A percentile compares a stretch with the other conserved stretches of the same genome.
Conservation (phyloP, 1,139 yeast species). For the Candida pseudoviswanathii region DNA sequence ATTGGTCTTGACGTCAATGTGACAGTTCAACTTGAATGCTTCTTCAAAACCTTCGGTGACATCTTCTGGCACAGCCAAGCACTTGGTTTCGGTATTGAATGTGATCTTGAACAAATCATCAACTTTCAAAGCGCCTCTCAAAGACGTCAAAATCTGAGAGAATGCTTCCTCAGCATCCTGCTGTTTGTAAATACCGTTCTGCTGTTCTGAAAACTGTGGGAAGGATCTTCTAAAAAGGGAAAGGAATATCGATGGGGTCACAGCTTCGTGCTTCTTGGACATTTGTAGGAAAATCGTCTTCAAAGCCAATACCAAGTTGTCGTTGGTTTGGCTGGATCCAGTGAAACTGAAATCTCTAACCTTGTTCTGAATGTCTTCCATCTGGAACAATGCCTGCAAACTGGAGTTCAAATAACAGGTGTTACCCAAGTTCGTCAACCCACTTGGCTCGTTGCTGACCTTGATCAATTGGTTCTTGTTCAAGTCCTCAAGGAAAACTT, state of each 20-base stretch:
- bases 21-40: conserved; percentile 78
- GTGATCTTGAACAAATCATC: conserved; percentile 65
- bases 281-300: conserved; percentile 49
- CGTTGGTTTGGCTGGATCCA: conserved; percentile 13
- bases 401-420: conserved; percentile 94
- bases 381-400: conserved; percentile 72
- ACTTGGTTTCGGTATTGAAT: conserved; percentile 62
- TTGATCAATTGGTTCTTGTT: conserved; percentile 45
- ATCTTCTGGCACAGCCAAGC: conserved; percentile 62
- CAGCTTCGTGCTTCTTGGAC: conserved; percentile 47
- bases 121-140: conserved; percentile 52
- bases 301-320: conserved; percentile 28
- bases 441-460: conserved; percentile 65
- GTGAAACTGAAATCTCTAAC: conserved; percentile 22
- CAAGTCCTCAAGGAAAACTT: conserved; percentile 71
- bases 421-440: conserved; percentile 86
- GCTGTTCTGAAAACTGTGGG: conserved; percentile 89
- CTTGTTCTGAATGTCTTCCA: conserved; percentile 56
- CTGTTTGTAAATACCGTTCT: conserved; percentile 78
- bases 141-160: conserved; percentile 67
- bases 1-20: conserved; percentile 82
- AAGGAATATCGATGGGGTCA: conserved; percentile 66
- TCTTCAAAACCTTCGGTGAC: conserved; percentile 48
- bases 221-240: conserved; percentile 62
- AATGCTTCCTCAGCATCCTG: conserved; percentile 98